Evolutionary conservation across 1,284 basidiomycete species (phyloP).

Genomic region (Polyporus tsugae): DNA sequence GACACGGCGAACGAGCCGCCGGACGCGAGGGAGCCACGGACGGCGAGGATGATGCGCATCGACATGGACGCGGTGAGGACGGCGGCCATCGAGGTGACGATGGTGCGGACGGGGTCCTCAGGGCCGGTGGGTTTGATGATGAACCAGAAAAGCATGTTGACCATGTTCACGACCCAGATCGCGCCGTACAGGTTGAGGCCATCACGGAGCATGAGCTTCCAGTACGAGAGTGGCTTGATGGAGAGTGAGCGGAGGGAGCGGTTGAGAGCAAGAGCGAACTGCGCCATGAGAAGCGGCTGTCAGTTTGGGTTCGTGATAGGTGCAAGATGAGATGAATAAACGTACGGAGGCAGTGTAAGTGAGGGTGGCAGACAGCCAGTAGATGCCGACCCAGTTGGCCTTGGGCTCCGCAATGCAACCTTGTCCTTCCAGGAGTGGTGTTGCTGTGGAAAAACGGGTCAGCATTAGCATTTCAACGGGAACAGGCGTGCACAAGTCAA

Average conservation of each 20-base stretch:
- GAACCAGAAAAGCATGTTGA: conserved; percentile 85
- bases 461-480: background rate
- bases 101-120: conserved; percentile 77
- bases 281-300: conserved; percentile 8
- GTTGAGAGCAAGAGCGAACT: conserved; percentile 70
- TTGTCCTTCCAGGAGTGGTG: conserved; percentile 73
- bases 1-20: conserved; percentile 72
- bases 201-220: conserved; percentile 88
- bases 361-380: conserved; percentile 79
- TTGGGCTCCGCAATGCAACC: conserved; percentile 86
- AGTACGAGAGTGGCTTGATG: conserved; percentile 64
- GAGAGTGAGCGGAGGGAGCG: conserved; percentile 71
- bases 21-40: conserved; percentile 71
- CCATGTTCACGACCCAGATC: conserved; percentile 78
- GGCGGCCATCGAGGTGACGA: conserved; percentile 82
- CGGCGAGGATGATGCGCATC: conserved; percentile 81
- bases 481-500: background rate
- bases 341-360: conserved; percentile 72
- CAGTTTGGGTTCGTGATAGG: conserved; percentile 14
- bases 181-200: conserved; percentile 84
- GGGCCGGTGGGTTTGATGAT: conserved; percentile 69
- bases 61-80: conserved; percentile 86
- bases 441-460: conserved; percentile 50
- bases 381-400: conserved; percentile 80
- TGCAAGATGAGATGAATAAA: conserved; percentile 17